Evolutionary conservation across 129 eudicot species (phyloP).

Genomic region (Tagetes patula): DNA sequence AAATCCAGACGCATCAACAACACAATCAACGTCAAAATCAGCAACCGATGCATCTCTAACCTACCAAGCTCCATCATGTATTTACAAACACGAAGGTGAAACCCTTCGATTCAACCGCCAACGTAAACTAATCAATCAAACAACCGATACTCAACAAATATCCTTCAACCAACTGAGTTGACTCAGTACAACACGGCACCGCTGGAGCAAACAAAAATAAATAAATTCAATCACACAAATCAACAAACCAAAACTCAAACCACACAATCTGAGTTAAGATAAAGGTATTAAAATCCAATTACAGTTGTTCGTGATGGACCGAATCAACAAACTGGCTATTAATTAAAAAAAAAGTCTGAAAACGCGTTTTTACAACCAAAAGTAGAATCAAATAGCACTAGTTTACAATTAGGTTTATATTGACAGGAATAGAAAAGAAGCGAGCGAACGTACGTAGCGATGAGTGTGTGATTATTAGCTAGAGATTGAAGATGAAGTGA

Average conservation of each 20-base stretch:
- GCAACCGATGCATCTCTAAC: constrained; percentile 26
- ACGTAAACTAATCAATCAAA: constrained; percentile 15
- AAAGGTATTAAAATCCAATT: background rate
- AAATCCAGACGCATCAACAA: constrained; percentile 36
- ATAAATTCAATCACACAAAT: constrained; percentile 3
- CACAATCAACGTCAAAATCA: constrained; percentile 25
- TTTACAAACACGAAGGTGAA: constrained; percentile 30
- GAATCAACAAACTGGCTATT: constrained; percentile 19
- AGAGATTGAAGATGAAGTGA: too few relatives aligned
- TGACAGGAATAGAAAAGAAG: too few relatives aligned
- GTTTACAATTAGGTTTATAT: too few relatives aligned
- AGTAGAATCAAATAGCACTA: background rate
- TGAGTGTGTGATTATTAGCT: too few relatives aligned
- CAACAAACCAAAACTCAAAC: constrained; percentile 29
- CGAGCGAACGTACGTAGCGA: too few relatives aligned
- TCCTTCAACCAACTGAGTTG: constrained; percentile 36
- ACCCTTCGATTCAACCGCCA: constrained; percentile 18
- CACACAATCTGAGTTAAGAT: constrained; percentile 12
- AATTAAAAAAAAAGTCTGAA: constrained; percentile 23
- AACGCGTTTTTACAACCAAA: constrained; percentile 34
- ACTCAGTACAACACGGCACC: constrained; percentile 27
- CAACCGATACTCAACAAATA: constrained; percentile 21
- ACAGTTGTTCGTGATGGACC: constrained; percentile 45
- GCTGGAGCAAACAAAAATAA: constrained; percentile 32
- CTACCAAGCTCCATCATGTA: constrained; percentile 39